Conservation (phyloP, 2,329 filamentous ascomycete genomes). For the Hymenotorrendiella dingleyae region DNA sequence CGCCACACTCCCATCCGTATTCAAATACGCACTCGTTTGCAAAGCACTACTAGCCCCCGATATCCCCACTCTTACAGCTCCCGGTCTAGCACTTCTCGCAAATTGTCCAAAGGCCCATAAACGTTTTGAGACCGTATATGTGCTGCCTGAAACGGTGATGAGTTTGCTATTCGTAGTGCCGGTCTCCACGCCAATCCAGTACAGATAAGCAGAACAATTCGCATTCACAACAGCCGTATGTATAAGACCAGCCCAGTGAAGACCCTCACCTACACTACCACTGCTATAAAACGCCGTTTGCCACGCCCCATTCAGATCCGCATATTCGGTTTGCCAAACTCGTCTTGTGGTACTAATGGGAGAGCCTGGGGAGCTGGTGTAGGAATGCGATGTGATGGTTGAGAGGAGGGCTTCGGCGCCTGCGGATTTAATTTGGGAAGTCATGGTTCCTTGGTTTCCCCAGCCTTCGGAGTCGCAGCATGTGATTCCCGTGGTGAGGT, state of each 20-base stretch:
- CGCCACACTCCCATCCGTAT: conserved; percentile 5
- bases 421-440: conserved; percentile 33
- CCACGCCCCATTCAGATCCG: conserved; percentile 40
- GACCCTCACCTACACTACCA: conserved; percentile 44
- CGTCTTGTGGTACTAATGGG: conserved; percentile 37
- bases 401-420: conserved; percentile 34
- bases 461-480: conserved; percentile 42
- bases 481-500: conserved; percentile 35
- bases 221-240: conserved; percentile 42
- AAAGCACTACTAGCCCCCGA: background rate
- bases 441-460: conserved; percentile 33
- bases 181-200: conserved; percentile 41
- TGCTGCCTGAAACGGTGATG: conserved; percentile 5
- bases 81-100: conserved; percentile 14
- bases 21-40: conserved; percentile 7
- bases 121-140: conserved; percentile 8
- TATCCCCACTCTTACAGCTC: conserved; percentile 12
- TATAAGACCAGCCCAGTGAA: conserved; percentile 51
- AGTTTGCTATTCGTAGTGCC: conserved; percentile 32
- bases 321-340: conserved; percentile 48
- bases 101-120: conserved; percentile 22
- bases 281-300: conserved; percentile 41
- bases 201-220: conserved; percentile 47
- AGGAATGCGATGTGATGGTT: conserved; percentile 37
- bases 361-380: conserved; percentile 35